Evolutionary conservation across 768 basidiomycete genomes (phyloP).

Genomic region (Leucosporidium yakuticum): DNA sequence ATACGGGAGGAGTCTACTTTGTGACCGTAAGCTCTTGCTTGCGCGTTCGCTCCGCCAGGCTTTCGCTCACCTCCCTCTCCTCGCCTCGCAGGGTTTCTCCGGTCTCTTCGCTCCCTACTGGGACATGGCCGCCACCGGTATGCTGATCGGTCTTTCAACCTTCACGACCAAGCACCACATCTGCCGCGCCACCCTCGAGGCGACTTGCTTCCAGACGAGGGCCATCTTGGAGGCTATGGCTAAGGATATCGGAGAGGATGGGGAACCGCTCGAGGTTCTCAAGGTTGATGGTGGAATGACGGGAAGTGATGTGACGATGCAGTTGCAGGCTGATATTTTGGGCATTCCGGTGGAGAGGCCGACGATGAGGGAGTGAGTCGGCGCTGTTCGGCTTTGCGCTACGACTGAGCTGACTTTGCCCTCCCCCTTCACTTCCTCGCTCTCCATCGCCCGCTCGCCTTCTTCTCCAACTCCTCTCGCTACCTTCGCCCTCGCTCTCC

Average conservation of each 20-base stretch:
- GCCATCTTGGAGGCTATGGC: conserved; percentile 95
- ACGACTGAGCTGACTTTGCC: background rate
- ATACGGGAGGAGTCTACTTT: conserved; percentile 87
- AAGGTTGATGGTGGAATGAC: conserved; percentile 99
- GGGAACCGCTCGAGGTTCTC: conserved; percentile 63
- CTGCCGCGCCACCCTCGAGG: conserved; percentile 88
- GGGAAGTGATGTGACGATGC: conserved; percentile 83
- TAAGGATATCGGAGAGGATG: conserved; percentile 55
- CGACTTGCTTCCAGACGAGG: conserved; percentile 90
- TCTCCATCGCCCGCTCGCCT: background rate
- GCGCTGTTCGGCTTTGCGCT: background rate
- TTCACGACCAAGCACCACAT: conserved; percentile 80
- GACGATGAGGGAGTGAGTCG: conserved; percentile 86
- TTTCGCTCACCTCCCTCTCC: too few relatives aligned
- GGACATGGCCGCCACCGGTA: conserved; percentile 84
- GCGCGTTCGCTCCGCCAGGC: too few relatives aligned
- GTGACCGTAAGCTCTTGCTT: conserved; percentile 56
- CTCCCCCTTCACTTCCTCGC: background rate
- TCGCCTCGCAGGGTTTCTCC: conserved; percentile 58
- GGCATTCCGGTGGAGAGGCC: conserved; percentile 88
- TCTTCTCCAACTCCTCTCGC: background rate
- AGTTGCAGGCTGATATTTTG: conserved; percentile 76
- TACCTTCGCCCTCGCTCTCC: background rate
- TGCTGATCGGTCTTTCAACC: conserved; percentile 78
- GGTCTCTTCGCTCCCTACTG: conserved; percentile 95